A percentile compares a stretch with the other conserved stretches of the same genome.
These are phyloP conservation scores for Dryadomyces quercivorus DNA, from an alignment of 2,329 filamentous ascomycete genomes.

Conservation along the genomic window DNA sequence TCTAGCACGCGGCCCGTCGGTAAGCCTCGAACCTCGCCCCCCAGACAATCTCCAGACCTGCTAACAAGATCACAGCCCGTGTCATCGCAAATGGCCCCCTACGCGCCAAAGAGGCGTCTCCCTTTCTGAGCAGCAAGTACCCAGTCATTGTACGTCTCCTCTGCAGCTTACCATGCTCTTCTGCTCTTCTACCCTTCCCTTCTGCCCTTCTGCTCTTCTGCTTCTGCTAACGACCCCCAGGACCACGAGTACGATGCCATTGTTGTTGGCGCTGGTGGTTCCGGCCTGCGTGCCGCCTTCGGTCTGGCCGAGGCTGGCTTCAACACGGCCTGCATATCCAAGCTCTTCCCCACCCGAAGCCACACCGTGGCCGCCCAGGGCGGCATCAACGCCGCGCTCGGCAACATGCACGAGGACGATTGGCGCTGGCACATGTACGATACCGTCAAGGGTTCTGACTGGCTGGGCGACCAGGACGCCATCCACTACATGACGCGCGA, in stretches of 20 bases:
- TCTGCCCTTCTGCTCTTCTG: background rate
- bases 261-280: conserved; percentile 76
- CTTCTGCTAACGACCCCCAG: conserved; percentile 24
- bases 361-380: conserved; percentile 76
- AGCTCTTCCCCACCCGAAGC: conserved; percentile 75
- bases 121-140: conserved; percentile 80
- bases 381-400: conserved; percentile 78
- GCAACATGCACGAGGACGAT: conserved; percentile 97
- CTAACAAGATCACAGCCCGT: conserved; percentile 42
- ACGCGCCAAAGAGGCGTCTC: conserved; percentile 84
- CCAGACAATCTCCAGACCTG: background rate
- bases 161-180: too few relatives aligned
- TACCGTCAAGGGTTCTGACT: conserved; percentile 94
- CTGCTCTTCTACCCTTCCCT: background rate
- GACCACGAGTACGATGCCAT: conserved; percentile 99
- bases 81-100: conserved; percentile 79
- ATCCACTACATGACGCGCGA: conserved; percentile 99
- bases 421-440: conserved; percentile 99
- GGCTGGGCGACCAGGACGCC: conserved; percentile 93
- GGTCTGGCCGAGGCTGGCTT: conserved; percentile 80
- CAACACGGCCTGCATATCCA: conserved; percentile 79
- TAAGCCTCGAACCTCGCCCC: conserved; percentile 27
- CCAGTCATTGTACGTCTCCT: conserved; percentile 65
- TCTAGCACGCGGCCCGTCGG: conserved; percentile 74
- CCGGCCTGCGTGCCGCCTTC: conserved; percentile 72